These are phyloP conservation scores for Agaricales sp. DNA, from an alignment of 1,284 basidiomycete species.

Conservation along the genomic window DNA sequence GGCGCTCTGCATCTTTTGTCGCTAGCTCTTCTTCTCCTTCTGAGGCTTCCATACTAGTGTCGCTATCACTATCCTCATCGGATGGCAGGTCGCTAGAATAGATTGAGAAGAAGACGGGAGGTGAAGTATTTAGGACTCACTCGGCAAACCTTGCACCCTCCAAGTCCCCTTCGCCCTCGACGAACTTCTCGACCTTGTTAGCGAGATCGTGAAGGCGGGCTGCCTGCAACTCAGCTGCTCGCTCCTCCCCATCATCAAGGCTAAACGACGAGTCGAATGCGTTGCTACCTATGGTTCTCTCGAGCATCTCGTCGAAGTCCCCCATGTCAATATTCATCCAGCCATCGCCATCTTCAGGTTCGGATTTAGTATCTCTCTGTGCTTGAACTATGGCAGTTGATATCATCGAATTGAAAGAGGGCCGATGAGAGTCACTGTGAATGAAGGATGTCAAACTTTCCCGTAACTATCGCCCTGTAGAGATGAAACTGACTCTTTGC, in stretches of 20 bases:
- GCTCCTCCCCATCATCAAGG: constrained; percentile 40
- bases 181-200: constrained; percentile 75
- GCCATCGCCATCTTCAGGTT: constrained; percentile 54
- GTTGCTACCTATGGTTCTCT: constrained; percentile 26
- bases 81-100: constrained; percentile 15
- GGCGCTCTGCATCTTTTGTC: constrained; percentile 28
- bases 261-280: constrained; percentile 30
- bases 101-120: constrained; percentile 2
- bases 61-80: constrained; percentile 24
- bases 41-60: background rate
- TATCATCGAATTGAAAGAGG: background rate
- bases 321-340: constrained; percentile 65
- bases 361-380: constrained; percentile 1
- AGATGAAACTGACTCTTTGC: constrained; percentile 47
- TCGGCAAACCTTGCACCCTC: constrained; percentile 84
- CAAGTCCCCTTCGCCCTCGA: constrained; percentile 79
- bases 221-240: constrained; percentile 51
- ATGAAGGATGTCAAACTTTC: constrained; percentile 5
- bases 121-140: constrained; percentile 35
- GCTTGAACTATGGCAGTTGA: background rate
- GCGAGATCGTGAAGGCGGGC: constrained; percentile 66
- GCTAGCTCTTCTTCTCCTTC: constrained; percentile 14
- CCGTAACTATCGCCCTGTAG: background rate
- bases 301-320: constrained; percentile 54
- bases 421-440: constrained; percentile 41